Conservation (phyloP, 495 filamentous ascomycete genomes). For the Diplogelasinospora grovesii region DNA sequence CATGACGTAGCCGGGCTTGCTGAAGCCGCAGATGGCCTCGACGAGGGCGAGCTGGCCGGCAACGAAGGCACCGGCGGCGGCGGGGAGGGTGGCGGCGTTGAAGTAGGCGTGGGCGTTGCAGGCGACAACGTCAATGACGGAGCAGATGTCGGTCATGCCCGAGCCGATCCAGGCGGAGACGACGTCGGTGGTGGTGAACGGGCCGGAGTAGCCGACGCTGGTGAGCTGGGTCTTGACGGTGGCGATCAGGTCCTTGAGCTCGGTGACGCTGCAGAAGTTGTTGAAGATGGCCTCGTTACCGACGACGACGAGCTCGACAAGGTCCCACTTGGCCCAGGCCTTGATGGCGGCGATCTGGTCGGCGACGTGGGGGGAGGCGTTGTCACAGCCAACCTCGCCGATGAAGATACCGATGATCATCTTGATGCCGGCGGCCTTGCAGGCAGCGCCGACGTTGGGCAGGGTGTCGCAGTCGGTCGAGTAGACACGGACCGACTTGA, state of each 20-base stretch:
- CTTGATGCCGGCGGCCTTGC: slow-evolving; percentile 54
- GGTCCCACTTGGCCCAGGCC: slow-evolving; percentile 65
- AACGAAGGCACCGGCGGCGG: slow-evolving; percentile 67
- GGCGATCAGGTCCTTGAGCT: slow-evolving; percentile 64
- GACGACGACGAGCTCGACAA: slow-evolving; percentile 73
- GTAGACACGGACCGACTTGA: slow-evolving; percentile 82
- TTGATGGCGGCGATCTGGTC: slow-evolving; percentile 67
- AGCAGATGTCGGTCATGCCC: slow-evolving; percentile 57
- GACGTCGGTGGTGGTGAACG: slow-evolving; percentile 81
- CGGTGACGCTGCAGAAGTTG: slow-evolving; percentile 49
- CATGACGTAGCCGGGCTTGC: slow-evolving; percentile 65
- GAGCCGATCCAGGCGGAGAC: slow-evolving; percentile 58
- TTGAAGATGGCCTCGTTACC: slow-evolving; percentile 87
- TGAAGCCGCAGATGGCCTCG: slow-evolving; percentile 58
- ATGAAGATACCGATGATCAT: slow-evolving; percentile 87
- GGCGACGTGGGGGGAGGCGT: slow-evolving; percentile 42
- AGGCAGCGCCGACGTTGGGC: slow-evolving; percentile 61
- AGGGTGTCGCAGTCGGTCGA: slow-evolving; percentile 84
- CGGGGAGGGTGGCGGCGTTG: slow-evolving; percentile 58
- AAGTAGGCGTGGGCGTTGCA: slow-evolving; percentile 93
- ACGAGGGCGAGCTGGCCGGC: slow-evolving; percentile 58
- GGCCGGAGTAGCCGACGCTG: slow-evolving; percentile 68
- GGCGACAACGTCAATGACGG: slow-evolving; percentile 67
- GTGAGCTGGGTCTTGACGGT: slow-evolving; percentile 47
- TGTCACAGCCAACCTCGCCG: slow-evolving; percentile 50